Evolutionary conservation across 2,329 filamentous ascomycete genomes (phyloP), one percentile per base, ranked within the genome.

Genomic region (Diaporthe eres): DNA sequence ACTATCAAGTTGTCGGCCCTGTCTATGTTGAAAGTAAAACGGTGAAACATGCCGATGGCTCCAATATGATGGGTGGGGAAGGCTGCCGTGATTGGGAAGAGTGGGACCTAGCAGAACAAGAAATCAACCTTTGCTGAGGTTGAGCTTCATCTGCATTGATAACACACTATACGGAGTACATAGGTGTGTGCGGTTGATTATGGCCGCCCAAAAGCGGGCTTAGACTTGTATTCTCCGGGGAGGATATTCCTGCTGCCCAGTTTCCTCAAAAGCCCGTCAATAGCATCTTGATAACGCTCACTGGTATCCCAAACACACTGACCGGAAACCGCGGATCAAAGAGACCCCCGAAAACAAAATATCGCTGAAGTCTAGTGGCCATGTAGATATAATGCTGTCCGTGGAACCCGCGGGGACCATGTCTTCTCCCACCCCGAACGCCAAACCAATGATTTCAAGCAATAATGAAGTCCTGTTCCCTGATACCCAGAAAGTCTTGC

Each of bases 241-340:
- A 55, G 63, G 9, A 39, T 42, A 34, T 44, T 39, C 28, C 37
- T 34, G 25, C 65, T 71, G 55, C 25, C n/a, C 49, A 71, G 31
- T 58, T 42, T 31, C 61, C 74, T 57, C 55, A 9, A 15, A 42
- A 47, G 3, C 47, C 12, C 47, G 37, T 12, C 19, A 28, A 42
- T 10, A 10, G 44, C 44, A 25, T 25, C 7, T n/a, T 34, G 10
- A 25, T 37, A 47, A 51, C 75, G 75, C 75, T 74, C 39, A 37
- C 37, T 76, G 75, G 72, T 76, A 74, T 74, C 65, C 65, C 55
- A 74, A 71, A 76, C 25, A 65, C 47, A 58, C 71, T 44, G 51
- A 6, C 47, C 7, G 31, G 12, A 61, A 22, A 12, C 34, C 19
- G 31, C n/a, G 8, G n/a, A 6, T 42, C 37, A 28, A 58, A 58